Percentiles rank a stretch among this genome's conserved stretches.
Conservation (phyloP, 441 rosid species). For the Hura crepitans region DNA sequence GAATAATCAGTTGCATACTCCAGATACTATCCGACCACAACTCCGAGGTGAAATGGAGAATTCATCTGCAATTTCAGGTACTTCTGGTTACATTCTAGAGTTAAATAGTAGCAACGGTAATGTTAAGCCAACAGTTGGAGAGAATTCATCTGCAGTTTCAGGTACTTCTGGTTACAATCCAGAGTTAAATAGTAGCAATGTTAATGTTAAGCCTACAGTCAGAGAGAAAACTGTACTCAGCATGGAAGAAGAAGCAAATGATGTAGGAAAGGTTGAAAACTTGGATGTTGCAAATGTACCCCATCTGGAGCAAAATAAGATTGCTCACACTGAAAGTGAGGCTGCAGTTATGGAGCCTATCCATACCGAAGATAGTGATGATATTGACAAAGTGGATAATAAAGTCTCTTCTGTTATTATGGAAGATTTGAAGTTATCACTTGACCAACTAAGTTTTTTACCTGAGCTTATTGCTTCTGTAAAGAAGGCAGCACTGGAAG, state of each 20-base stretch:
- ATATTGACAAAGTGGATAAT: conserved; percentile 31
- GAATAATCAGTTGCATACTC: conserved; percentile 30
- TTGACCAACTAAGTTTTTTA: conserved; percentile 44
- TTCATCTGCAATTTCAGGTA: conserved; percentile 33
- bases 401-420: conserved; percentile 33
- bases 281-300: conserved; percentile 28
- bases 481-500: conserved; percentile 74
- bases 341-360: conserved; percentile 18
- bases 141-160: conserved; percentile 35
- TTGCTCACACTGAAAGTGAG: conserved; percentile 26
- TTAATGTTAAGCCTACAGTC: conserved; percentile 31
- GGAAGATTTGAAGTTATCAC: conserved; percentile 44
- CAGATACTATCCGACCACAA: conserved; percentile 37
- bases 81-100: conserved; percentile 29
- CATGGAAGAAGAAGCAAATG: conserved; percentile 39
- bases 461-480: conserved; percentile 69
- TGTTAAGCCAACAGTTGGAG: conserved; percentile 38
- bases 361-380: conserved; percentile 32
- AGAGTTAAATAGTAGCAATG: conserved; percentile 28
- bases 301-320: conserved; percentile 25
- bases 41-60: conserved; percentile 33
- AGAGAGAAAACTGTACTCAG: conserved; percentile 35
- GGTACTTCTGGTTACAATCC: conserved; percentile 26
- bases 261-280: conserved; percentile 30
- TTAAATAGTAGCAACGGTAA: conserved; percentile 24